Percentiles rank a stretch among this genome's conserved stretches.
Evolutionary conservation across 345 rosid species (phyloP).

Genomic region (Melaleuca alternifolia): DNA sequence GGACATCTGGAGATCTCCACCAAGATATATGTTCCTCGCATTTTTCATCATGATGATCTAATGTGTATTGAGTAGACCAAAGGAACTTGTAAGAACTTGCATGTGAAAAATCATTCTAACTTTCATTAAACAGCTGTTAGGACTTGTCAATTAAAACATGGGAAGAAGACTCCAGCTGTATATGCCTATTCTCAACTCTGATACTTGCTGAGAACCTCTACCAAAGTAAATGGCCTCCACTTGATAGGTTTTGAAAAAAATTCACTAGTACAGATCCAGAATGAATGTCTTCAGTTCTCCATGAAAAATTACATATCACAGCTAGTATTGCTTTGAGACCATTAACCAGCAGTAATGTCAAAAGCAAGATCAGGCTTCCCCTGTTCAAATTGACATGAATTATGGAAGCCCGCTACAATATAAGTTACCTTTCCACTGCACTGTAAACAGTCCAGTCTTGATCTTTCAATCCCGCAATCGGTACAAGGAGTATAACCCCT

Average conservation of each 20-base stretch:
- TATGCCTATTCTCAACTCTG: background rate
- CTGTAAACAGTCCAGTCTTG: conserved; percentile 50
- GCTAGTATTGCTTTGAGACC: background rate
- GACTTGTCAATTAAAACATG: background rate
- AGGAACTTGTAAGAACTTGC: background rate
- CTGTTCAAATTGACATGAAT: background rate
- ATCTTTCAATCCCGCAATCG: conserved; percentile 76
- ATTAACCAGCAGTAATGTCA: background rate
- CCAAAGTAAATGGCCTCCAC: background rate
- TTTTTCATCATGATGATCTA: background rate
- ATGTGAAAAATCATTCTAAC: background rate
- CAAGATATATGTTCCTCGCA: background rate
- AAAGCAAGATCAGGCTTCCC: background rate
- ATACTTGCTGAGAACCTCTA: background rate
- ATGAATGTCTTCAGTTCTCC: background rate
- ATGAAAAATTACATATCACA: background rate
- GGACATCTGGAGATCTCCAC: background rate
- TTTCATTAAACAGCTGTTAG: background rate
- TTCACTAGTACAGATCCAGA: background rate
- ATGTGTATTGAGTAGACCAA: background rate
- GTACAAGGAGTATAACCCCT: conserved; percentile 88
- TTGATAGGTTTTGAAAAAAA: background rate
- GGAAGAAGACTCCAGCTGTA: background rate
- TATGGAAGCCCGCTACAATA: background rate
- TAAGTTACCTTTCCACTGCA: conserved; percentile 71